Base-by-base conservation (phyloP, 1,284 basidiomycete species). In the Heterobasidion irregulare region DNA sequence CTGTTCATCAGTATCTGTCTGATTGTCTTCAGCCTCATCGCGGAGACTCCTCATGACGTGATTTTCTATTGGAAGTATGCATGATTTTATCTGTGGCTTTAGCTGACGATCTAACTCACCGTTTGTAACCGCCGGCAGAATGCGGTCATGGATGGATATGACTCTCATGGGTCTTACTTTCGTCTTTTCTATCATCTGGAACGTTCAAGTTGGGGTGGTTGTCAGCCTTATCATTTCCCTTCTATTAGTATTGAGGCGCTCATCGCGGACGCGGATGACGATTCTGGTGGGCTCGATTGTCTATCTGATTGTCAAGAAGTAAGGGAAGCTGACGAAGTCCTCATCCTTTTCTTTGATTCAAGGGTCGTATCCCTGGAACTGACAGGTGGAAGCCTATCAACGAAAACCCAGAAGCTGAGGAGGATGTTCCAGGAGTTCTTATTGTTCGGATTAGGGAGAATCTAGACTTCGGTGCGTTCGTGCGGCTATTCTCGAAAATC, bases 131-230 rank as follows among this genome's bases (percentile, higher is more conserved):
- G 46, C 16, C 46, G 46, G 10, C 61, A 92, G 87, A 63, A 92
- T 96, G 81, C 67, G 80, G n/a, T 88, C 93, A 26, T 94, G 90
- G 89, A 82, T 84, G 35, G 94, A 98, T 67, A 75, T 94, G 54
- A 72, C 79, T 7, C 79, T 97, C 63, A 92, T 95, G 88, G 73
- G 76, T 26, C 77, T 92, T 50, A 96, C 94, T 0, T 94, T 96
- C 71, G 66, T 84, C 57, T 78, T 89, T 58, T 92, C 91, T 1
- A 80, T 95, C 53, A 67, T 91, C 18, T 88, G 84, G 81, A 82
- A 84, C 62, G 80, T 93, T 56, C 88, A 93, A 72, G 83, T 89
- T 54, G 94, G 94, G 13, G 85, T 98, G 49, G 80, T 90, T 15
- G 84, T 89, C 60, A 91, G 89, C 58, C 75, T 97, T 56, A 83